These are phyloP conservation scores for Boletales sp. DNA, from an alignment of 768 basidiomycete species.

Conservation along the genomic window DNA sequence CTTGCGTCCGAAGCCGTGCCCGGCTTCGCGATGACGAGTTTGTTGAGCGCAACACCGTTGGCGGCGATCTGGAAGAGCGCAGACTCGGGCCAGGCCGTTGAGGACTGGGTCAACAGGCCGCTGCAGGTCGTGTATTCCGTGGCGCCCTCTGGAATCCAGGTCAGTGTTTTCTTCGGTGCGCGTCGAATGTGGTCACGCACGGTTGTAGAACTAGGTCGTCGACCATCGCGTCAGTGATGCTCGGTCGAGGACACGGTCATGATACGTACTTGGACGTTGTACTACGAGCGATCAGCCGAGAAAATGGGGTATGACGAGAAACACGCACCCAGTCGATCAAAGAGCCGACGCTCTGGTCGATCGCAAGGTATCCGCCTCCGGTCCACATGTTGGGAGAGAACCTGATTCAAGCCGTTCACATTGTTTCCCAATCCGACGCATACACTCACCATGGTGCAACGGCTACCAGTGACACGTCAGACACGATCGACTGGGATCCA, in stretches of 20 bases:
- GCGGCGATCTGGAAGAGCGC: conserved; percentile 54
- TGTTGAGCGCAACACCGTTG: conserved; percentile 42
- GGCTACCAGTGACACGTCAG: conserved; percentile 8
- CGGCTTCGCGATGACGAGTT: conserved; percentile 58
- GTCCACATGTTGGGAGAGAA: conserved; percentile 19
- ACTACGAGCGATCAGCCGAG: conserved; percentile 10
- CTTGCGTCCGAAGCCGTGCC: conserved; percentile 38
- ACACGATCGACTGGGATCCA: not conserved
- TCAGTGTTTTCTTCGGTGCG: no score
- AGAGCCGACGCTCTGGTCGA: conserved; percentile 35
- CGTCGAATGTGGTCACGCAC: conserved; percentile 6
- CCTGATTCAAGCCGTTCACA: conserved; percentile 7
- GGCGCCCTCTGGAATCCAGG: conserved; percentile 46
- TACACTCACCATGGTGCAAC: conserved; percentile 19
- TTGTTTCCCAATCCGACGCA: not conserved
- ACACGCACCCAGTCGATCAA: conserved; percentile 43
- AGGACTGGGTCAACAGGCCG: conserved; percentile 56
- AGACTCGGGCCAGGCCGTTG: conserved; percentile 57
- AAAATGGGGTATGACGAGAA: not conserved
- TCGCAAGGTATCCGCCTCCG: conserved; percentile 36
- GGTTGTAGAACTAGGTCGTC: conserved; percentile 24
- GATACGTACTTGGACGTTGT: conserved; percentile 38
- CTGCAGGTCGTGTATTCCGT: conserved; percentile 62
- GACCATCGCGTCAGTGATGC: conserved; percentile 1
- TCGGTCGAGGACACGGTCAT: not conserved